phyloP scores from a whole-genome alignment of 139 green algal genomes.

The Ulvella scutata region DNA sequence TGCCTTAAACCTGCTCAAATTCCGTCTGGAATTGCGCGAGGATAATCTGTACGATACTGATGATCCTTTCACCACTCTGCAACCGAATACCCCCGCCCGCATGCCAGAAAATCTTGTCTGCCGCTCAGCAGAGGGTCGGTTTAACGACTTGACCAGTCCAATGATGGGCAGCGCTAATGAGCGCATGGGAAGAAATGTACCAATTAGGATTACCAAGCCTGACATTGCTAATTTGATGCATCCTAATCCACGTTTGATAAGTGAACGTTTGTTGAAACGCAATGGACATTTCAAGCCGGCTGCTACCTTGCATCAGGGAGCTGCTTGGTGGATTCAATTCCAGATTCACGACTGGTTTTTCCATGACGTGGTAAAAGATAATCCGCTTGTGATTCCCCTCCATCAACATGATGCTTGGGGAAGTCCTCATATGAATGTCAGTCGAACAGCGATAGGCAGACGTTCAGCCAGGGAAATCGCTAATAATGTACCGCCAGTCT shows the following conservation, averaged over 20 bases:
- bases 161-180: no score
- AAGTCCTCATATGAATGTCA: not conserved
- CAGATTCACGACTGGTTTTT: not conserved
- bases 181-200: not conserved
- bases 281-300: not conserved
- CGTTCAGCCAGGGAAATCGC: not conserved
- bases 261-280: not conserved
- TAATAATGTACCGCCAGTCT: not conserved
- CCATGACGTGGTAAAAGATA: not conserved
- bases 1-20: no score
- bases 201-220: not conserved
- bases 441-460: not conserved
- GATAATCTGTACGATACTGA: no score
- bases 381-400: not conserved
- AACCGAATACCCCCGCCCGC: no score
- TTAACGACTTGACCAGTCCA: no score
- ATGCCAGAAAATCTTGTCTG: no score
- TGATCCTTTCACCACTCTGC: no score
- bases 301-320: not conserved
- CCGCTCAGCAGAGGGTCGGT: no score
- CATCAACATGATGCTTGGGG: not conserved
- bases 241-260: not conserved
- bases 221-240: not conserved
- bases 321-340: not conserved
- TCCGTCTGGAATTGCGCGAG: no score